These are phyloP conservation scores for Penicillium italicum DNA, from an alignment of 2,329 filamentous ascomycete species.

Conservation along the genomic window DNA sequence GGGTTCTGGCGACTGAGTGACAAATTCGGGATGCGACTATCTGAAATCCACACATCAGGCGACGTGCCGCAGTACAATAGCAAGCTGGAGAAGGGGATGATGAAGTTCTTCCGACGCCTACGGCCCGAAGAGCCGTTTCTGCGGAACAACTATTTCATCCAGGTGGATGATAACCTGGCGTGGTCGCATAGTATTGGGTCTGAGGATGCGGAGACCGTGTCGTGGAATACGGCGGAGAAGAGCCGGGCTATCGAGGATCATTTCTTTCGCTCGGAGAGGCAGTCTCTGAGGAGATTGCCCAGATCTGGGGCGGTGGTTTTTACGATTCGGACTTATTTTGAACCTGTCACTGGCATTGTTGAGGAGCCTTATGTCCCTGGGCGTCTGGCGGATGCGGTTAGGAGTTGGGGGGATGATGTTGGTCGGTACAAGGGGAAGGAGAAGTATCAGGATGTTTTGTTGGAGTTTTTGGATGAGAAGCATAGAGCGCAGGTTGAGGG, in stretches of 20 bases:
- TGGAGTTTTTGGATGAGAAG: constrained; percentile 72
- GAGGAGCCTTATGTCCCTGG: constrained; percentile 75
- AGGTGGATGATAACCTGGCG: constrained; percentile 72
- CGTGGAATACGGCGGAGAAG: constrained; percentile 74
- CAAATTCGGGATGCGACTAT: constrained; percentile 75
- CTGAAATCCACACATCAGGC: constrained; percentile 74
- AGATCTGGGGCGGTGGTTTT: constrained; percentile 61
- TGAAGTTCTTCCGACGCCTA: constrained; percentile 72
- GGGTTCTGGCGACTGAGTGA: constrained; percentile 82
- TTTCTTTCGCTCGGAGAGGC: constrained; percentile 72
- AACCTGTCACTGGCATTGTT: constrained; percentile 64
- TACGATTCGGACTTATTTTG: constrained; percentile 77
- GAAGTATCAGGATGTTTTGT: constrained; percentile 66
- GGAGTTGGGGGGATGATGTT: constrained; percentile 79
- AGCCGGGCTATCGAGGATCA: constrained; percentile 69
- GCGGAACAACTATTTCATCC: constrained; percentile 83
- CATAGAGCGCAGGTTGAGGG: constrained; percentile 68
- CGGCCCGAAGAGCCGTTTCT: constrained; percentile 63
- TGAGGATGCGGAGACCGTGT: constrained; percentile 63
- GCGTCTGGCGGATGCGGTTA: constrained; percentile 68
- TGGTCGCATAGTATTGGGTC: constrained; percentile 74
- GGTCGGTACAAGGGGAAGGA: constrained; percentile 73
- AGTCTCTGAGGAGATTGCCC: constrained; percentile 63
- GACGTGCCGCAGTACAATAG: constrained; percentile 69
- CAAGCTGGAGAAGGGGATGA: constrained; percentile 74